Evolutionary conservation across 2,329 filamentous ascomycete species (phyloP), one percentile per base, ranked within the genome.

Genomic region (Rugonectria rugulosa): DNA sequence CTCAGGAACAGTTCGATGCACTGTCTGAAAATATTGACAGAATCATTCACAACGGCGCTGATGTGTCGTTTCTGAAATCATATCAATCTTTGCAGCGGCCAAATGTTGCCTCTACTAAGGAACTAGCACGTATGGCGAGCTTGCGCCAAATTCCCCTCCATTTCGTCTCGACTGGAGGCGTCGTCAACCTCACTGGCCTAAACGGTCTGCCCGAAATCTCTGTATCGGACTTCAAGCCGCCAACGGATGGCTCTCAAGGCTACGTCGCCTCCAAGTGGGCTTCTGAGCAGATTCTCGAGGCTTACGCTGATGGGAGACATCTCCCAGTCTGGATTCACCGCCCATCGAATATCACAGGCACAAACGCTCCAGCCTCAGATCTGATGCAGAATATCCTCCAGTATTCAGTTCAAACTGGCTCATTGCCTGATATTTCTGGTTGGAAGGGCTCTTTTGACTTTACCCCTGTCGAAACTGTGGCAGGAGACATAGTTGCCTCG

Each of bases 21-120:
- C 61, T 82, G 3, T 64, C 66, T 11, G 27, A 34, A 2, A 38
- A 64, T 5, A 73, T 68, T 1, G 73, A 80, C 60, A 60, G 79
- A 4, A 79, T 88, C 44, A 79, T 89, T 21, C 85, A 81, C 62
- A 72, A 70, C 27, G 78, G 75, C 6, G 76, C 76, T 8, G 70
- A 74, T 38, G 64, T 64, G 10, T 72, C 60, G 7, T 74, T 64
- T 62, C 54, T 66, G 50, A 70, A 76, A 50, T 54, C 52, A 4
- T 77, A 75, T 58, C 29, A 52, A 1, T 53, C 61, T 1, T 55
- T 77, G 0, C 46, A 61, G 5, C 20, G n/a, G 0, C 19, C 64
- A 7, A 77, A 77, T 48, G 46, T 75, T 1, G n/a, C 23, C 0
- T 67, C 73, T 0, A 73, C 69, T 1, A 57, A 61, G n/a, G 63